A percentile compares a stretch with the other conserved stretches of the same genome.
Evolutionary conservation across 2,329 filamentous ascomycete species (phyloP).

Genomic region (Aspergillus sclerotialis): DNA sequence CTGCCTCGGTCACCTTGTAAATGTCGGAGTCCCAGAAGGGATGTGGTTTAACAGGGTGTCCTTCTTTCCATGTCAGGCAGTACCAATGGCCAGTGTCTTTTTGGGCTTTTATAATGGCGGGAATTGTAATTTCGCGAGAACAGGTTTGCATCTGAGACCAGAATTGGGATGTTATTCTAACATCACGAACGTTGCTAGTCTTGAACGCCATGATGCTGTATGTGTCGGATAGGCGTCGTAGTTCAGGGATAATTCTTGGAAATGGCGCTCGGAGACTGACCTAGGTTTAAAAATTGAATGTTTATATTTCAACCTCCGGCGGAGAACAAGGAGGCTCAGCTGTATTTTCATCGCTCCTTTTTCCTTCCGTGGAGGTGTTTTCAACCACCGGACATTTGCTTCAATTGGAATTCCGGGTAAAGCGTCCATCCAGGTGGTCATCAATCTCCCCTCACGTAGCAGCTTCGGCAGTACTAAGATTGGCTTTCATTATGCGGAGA

Average conservation of each 20-base stretch:
- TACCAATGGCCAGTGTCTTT: constrained; percentile 12
- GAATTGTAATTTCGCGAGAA: constrained; percentile 10
- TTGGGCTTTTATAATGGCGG: constrained; percentile 14
- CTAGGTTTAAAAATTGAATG: too few relatives aligned
- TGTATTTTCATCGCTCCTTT: too few relatives aligned
- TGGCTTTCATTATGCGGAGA: too few relatives aligned
- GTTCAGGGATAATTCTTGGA: too few relatives aligned
- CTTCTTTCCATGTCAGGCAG: constrained; percentile 14
- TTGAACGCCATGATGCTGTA: background rate
- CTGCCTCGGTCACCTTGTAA: constrained; percentile 58
- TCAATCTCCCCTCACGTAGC: too few relatives aligned
- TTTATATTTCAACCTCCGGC: too few relatives aligned
- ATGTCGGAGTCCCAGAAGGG: constrained; percentile 55
- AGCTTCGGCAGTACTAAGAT: too few relatives aligned
- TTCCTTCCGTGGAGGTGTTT: too few relatives aligned
- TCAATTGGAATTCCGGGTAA: background rate
- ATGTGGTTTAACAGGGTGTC: constrained; percentile 38
- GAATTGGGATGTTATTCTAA: constrained; percentile 12
- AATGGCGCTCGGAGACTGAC: too few relatives aligned
- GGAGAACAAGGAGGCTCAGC: too few relatives aligned
- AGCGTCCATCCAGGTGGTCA: too few relatives aligned
- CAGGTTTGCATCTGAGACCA: constrained; percentile 12
- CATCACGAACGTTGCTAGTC: constrained; percentile 4
- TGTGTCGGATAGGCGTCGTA: too few relatives aligned
- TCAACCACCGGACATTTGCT: background rate